phyloP scores from a whole-genome alignment of 768 basidiomycete genomes.

The Podaxis sp. region DNA sequence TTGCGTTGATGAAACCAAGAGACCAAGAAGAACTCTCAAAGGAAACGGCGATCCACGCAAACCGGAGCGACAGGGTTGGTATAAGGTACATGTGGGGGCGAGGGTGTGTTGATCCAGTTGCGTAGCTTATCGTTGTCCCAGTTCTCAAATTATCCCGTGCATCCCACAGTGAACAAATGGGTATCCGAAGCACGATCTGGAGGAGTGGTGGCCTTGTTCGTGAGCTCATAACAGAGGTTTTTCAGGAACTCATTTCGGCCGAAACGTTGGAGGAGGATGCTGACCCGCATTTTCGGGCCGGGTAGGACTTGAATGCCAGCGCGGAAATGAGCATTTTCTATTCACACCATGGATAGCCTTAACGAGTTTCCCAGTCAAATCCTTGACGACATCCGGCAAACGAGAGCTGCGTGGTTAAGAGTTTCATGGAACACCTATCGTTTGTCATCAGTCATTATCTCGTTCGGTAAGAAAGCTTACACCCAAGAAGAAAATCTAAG shows the following conservation, averaged over 20 bases:
- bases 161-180: background rate
- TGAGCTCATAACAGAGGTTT: background rate
- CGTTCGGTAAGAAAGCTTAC: background rate
- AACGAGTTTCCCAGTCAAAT: background rate
- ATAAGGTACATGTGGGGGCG: background rate
- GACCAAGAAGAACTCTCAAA: background rate
- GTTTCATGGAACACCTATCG: background rate
- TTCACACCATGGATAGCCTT: background rate
- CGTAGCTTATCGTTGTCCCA: background rate
- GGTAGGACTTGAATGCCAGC: background rate
- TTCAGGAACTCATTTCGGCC: background rate
- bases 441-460: background rate
- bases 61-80: background rate
- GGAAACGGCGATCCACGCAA: background rate
- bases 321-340: background rate
- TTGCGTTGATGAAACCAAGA: no score
- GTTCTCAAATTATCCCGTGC: background rate
- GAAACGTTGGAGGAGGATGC: no score
- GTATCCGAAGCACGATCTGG: background rate
- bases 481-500: background rate
- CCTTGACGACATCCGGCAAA: background rate
- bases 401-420: background rate
- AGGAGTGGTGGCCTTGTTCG: background rate
- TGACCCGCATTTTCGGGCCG: background rate
- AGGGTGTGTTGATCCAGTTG: background rate